Conservation (phyloP, 306 rosid genomes). For the Pterocarpus macrocarpus region DNA sequence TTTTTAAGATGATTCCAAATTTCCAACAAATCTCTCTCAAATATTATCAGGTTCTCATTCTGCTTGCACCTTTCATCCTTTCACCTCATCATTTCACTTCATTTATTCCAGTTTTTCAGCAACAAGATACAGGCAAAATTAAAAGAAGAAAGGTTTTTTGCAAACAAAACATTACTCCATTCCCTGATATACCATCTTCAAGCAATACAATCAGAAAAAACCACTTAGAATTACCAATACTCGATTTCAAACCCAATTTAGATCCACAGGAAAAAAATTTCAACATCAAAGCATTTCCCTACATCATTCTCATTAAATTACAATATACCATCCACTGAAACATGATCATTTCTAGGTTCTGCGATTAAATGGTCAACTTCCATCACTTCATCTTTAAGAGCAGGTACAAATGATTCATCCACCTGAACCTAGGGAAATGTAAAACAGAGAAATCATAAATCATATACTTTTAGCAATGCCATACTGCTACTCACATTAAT, state of each 20-base stretch:
- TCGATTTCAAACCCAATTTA: constrained; percentile 60
- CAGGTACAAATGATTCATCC: constrained; percentile 66
- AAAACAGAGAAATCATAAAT: constrained; percentile 35
- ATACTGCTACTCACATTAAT: neutral
- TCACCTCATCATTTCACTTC: constrained; percentile 33
- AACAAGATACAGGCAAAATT: constrained; percentile 21
- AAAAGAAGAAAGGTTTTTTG: neutral
- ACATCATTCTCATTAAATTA: constrained; percentile 54
- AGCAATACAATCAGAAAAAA: constrained; percentile 33
- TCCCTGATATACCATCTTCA: constrained; percentile 13
- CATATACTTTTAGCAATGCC: constrained; percentile 26
- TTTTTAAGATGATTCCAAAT: constrained; percentile 36
- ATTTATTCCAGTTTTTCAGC: constrained; percentile 37
- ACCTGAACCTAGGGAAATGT: constrained; percentile 60
- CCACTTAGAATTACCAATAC: constrained; percentile 50
- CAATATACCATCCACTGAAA: constrained; percentile 60
- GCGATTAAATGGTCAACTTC: constrained; percentile 70
- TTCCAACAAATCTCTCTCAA: constrained; percentile 33
- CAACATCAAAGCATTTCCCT: constrained; percentile 56
- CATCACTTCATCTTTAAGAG: constrained; percentile 62
- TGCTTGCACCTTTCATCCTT: constrained; percentile 31
- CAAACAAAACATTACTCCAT: constrained; percentile 19
- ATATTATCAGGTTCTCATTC: constrained; percentile 23
- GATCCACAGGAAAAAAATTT: constrained; percentile 57
- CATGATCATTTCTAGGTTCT: constrained; percentile 68